These are phyloP conservation scores for Candida sonorensis DNA, from an alignment of 805 yeast species.

Conservation along the genomic window DNA sequence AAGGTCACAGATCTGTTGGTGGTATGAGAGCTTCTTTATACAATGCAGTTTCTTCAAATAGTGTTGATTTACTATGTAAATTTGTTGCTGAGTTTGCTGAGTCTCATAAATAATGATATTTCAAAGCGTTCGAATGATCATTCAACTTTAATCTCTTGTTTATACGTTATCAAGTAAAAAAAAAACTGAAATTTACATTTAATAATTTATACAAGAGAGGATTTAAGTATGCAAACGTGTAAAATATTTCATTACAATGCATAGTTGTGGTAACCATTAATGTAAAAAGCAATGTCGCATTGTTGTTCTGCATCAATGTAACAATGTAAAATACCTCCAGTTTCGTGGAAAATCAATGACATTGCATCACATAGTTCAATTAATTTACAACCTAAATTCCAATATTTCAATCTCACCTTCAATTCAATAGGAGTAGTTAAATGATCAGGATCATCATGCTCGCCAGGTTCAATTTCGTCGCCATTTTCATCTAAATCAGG, in stretches of 20 bases:
- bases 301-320: constrained; percentile 56
- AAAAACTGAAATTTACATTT: neutral
- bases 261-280: constrained; percentile 30
- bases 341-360: constrained; percentile 42
- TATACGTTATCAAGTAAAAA: neutral
- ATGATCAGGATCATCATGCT: too few relatives aligned
- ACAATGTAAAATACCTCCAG: constrained; percentile 61
- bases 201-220: too few relatives aligned
- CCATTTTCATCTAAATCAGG: constrained; percentile 19
- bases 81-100: constrained; percentile 58
- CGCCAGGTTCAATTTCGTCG: constrained; percentile 10
- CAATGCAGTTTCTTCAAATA: constrained; percentile 69
- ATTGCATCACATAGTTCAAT: constrained; percentile 57
- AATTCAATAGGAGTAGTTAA: constrained; percentile 42
- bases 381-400: constrained; percentile 60
- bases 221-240: too few relatives aligned
- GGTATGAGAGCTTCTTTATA: constrained; percentile 93
- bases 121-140: neutral
- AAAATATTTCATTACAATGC: too few relatives aligned
- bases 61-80: constrained; percentile 49
- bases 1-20: constrained; percentile 96
- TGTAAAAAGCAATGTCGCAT: constrained; percentile 59
- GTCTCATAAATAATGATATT: constrained; percentile 14
- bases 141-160: neutral
- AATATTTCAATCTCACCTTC: constrained; percentile 50